A percentile compares a stretch with the other conserved stretches of the same genome.
Conservation (phyloP, 2,329 filamentous ascomycete species). For the Rhynchosporium agropyri region DNA sequence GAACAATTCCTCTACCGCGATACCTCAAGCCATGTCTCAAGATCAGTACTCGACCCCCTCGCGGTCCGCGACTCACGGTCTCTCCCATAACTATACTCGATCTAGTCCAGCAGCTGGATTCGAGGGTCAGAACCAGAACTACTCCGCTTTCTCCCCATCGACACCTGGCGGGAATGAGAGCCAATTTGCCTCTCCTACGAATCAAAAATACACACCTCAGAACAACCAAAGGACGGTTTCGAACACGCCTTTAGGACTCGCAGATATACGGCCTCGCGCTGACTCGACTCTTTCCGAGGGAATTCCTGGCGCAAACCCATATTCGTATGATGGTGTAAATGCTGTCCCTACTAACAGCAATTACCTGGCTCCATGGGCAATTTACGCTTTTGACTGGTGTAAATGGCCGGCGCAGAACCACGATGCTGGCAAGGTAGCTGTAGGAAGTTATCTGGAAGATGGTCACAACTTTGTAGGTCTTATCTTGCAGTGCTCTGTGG, state of each 20-base stretch:
- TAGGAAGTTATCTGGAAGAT: conserved; percentile 96
- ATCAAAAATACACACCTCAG: conserved; percentile 57
- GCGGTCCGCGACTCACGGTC: conserved; percentile 65
- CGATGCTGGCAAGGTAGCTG: conserved; percentile 86
- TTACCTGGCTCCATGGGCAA: conserved; percentile 90
- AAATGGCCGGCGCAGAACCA: conserved; percentile 87
- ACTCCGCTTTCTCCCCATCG: conserved; percentile 61
- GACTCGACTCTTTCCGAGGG: conserved; percentile 80
- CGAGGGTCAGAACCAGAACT: conserved; percentile 50
- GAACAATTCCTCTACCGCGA: conserved; percentile 59
- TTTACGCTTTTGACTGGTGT: conserved; percentile 98
- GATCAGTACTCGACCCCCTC: conserved; percentile 64
- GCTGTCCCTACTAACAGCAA: conserved; percentile 78
- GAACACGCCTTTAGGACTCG: conserved; percentile 86
- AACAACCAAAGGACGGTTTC: conserved; percentile 66
- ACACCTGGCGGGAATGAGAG: conserved; percentile 58
- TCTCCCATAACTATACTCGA: conserved; percentile 77
- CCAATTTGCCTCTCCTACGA: conserved; percentile 65
- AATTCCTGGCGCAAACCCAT: conserved; percentile 58
- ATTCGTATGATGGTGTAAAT: conserved; percentile 67
- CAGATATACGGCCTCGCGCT: conserved; percentile 86
- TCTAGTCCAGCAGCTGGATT: conserved; percentile 74
- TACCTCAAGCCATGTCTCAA: conserved; percentile 55
- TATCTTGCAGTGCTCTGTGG: conserved; percentile 17
- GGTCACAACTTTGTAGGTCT: conserved; percentile 89